Percentiles rank a stretch among this genome's conserved stretches.
phyloP scores from a whole-genome alignment of 1,139 yeast species.

The Kodamaea suecica region DNA sequence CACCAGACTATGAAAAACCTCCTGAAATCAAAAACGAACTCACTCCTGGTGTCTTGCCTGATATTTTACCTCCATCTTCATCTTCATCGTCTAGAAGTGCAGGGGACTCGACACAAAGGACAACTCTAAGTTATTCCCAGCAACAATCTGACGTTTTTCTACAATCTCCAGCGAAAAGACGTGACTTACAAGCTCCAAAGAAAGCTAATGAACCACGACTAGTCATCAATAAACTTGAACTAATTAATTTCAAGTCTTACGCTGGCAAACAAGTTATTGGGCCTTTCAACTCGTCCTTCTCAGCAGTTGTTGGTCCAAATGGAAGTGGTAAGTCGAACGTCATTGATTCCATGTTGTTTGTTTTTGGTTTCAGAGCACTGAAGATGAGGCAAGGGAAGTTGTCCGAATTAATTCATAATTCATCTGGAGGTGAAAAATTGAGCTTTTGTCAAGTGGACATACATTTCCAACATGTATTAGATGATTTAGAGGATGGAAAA shows the following conservation, averaged over 20 bases:
- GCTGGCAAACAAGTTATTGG: conserved; percentile 95
- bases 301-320: conserved; percentile 99
- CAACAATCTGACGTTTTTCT: conserved; percentile 27
- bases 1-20: neutral
- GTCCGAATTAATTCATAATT: conserved; percentile 86
- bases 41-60: neutral
- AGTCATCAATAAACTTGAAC: conserved; percentile 68
- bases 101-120: conserved; percentile 4
- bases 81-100: conserved; percentile 2
- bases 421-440: conserved; percentile 63
- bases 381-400: conserved; percentile 96
- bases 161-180: conserved; percentile 30
- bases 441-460: conserved; percentile 87
- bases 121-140: conserved; percentile 27
- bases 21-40: neutral
- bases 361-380: conserved; percentile 93
- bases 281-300: conserved; percentile 88
- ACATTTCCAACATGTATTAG: conserved; percentile 79
- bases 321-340: conserved; percentile 98
- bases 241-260: conserved; percentile 89
- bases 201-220: conserved; percentile 49
- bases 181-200: conserved; percentile 18
- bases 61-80: neutral
- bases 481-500: conserved; percentile 44
- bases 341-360: conserved; percentile 91